Percentiles rank a stretch among this genome's conserved stretches.
Conservation (phyloP, 805 yeast genomes). For the Pichia pseudocactophila region DNA sequence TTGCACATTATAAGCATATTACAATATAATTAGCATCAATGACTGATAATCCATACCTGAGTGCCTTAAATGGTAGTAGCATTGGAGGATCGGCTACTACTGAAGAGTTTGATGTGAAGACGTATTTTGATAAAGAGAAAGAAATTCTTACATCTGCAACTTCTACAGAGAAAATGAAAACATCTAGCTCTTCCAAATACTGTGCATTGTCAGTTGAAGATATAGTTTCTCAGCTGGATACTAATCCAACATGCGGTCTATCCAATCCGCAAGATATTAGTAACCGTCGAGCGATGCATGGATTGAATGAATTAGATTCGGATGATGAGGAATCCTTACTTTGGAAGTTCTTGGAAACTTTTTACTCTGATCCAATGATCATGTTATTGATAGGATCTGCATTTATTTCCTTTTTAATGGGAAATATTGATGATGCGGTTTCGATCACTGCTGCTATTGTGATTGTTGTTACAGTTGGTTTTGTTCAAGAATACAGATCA, state of each 20-base stretch:
- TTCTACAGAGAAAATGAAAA: slow-evolving; percentile 14
- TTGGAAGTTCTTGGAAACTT: slow-evolving; percentile 68
- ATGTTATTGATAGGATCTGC: slow-evolving; percentile 87
- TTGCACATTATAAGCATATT: not conserved
- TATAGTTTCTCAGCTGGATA: slow-evolving; percentile 49
- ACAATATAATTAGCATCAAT: not conserved
- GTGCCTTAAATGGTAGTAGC: slow-evolving; percentile 7
- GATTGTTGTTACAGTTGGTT: slow-evolving; percentile 94
- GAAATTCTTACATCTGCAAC: slow-evolving; percentile 10
- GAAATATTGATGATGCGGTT: slow-evolving; percentile 94
- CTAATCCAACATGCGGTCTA: slow-evolving; percentile 56
- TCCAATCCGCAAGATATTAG: slow-evolving; percentile 60
- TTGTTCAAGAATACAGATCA: slow-evolving; percentile 92
- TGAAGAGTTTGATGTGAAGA: slow-evolving; percentile 7
- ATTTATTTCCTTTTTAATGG: slow-evolving; percentile 76
- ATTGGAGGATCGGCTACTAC: slow-evolving; percentile 5
- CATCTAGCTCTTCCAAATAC: slow-evolving; percentile 43
- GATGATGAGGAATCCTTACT: slow-evolving; percentile 72
- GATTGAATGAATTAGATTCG: slow-evolving; percentile 64
- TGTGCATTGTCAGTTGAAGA: slow-evolving; percentile 58
- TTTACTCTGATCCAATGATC: slow-evolving; percentile 87
- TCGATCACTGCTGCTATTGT: slow-evolving; percentile 85
- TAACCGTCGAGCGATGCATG: slow-evolving; percentile 65
- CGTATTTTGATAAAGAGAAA: slow-evolving; percentile 7
- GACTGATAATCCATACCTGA: slow-evolving; percentile 13